Percentiles rank a stretch among this genome's conserved stretches.
phyloP scores from a whole-genome alignment of 179 eudicot genomes.

The Actinidia arguta region DNA sequence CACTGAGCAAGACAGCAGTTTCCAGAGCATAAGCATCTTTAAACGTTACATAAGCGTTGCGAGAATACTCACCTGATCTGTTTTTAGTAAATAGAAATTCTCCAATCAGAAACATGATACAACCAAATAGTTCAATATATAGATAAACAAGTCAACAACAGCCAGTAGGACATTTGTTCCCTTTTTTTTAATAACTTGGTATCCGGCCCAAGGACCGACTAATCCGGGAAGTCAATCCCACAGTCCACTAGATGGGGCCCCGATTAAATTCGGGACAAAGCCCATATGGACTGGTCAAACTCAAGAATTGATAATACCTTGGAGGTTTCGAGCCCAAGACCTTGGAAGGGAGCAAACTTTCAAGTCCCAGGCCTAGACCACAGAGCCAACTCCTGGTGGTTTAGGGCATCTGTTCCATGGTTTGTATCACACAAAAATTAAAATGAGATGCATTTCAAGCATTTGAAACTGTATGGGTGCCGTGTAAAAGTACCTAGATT shows the following conservation, averaged over 20 bases:
- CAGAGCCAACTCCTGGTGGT: no score
- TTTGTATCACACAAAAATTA: not conserved
- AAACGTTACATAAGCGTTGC: conserved; percentile 79
- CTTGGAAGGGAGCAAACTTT: no score
- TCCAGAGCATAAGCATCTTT: conserved; percentile 69
- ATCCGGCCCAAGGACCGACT: no score
- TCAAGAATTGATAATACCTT: no score
- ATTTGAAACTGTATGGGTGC: not conserved
- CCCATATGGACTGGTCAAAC: no score
- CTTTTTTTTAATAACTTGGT: no score
- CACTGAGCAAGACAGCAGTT: conserved; percentile 52
- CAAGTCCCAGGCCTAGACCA: no score
- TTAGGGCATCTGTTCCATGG: not conserved
- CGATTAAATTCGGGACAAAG: no score
- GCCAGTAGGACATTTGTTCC: not conserved
- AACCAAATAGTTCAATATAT: not conserved
- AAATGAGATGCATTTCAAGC: not conserved
- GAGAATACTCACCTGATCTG: conserved; percentile 74
- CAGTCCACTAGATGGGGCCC: no score
- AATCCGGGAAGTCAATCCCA: no score
- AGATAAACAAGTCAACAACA: not conserved
- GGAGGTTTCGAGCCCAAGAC: no score
- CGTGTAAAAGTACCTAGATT: not conserved
- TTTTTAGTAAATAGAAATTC: conserved; percentile 18
- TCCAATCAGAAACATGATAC: not conserved